Base-by-base conservation (phyloP, 768 basidiomycete species). In the Termitomyces sp. region DNA sequence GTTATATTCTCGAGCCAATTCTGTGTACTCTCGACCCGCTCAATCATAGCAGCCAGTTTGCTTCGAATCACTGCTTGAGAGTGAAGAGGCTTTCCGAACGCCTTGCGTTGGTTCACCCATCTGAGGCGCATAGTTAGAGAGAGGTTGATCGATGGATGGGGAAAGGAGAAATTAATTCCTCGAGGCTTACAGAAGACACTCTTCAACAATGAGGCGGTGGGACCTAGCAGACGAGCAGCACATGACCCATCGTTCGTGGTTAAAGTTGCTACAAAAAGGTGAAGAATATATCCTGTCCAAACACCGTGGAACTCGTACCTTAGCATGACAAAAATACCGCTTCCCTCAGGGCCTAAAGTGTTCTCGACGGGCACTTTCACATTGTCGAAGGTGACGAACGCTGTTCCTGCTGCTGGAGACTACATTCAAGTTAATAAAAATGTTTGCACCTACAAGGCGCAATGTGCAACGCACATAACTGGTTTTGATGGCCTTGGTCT, bases 201-300 rank as follows among this genome's bases (percentile, higher is more conserved):
- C 77, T 61, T 80, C 75, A 18, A 78, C 76, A 44, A 78, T 75
- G 18, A 70, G 47, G 31, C 94, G 83, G 61, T 94, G 91, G 51
- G 72, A 70, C 56, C 88, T 78, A 45, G 84, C 84, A 23, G 82
- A 84, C 31, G 81, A 74, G 62, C 89, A 90, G 66, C 81, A 83
- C 89, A 94, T 94, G 50, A 90, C 88, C 92, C 91, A 95, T 65
- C 90, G 86, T 67, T 94, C 94, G 70, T 95, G 93, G 69, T 95
- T 96, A 73, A 96, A 97, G 73, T 97, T 97, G 58, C 84, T 86
- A 41, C 9, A 50, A 41, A 55, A 16, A 35, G 54, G 32, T 49
- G 42, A 51, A 20, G 51, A 10, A 48, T 29, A 10, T 18, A 0
- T 9, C 23, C 31, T 29, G 23, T 20, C n/a, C 33, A 50, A 12